These are phyloP conservation scores for Phaeosphaeriaceae sp. DNA, from an alignment of 2,329 filamentous ascomycete genomes.

Conservation along the genomic window DNA sequence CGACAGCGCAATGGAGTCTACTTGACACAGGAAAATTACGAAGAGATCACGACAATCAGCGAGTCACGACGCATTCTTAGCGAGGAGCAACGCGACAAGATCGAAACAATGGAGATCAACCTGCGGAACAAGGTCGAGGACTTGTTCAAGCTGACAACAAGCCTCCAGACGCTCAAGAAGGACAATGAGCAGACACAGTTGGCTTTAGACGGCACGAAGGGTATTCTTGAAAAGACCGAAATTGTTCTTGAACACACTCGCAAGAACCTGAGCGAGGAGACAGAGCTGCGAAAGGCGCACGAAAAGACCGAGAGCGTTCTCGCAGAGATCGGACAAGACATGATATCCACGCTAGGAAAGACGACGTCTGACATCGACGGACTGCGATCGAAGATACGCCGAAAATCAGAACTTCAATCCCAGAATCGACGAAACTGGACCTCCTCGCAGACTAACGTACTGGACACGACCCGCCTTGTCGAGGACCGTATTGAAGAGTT, in stretches of 20 bases:
- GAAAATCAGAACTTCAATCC: slow-evolving; percentile 82
- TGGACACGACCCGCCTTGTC: slow-evolving; percentile 76
- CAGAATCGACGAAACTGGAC: slow-evolving; percentile 82
- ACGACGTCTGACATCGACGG: slow-evolving; percentile 83
- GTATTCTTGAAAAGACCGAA: slow-evolving; percentile 86
- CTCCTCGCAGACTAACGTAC: slow-evolving; percentile 76
- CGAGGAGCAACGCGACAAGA: slow-evolving; percentile 90
- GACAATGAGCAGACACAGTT: slow-evolving; percentile 81
- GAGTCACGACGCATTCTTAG: slow-evolving; percentile 90
- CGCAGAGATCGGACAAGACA: slow-evolving; percentile 72
- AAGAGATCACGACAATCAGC: slow-evolving; percentile 89
- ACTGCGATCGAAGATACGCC: slow-evolving; percentile 83
- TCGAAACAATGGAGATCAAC: slow-evolving; percentile 90
- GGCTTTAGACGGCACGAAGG: slow-evolving; percentile 79
- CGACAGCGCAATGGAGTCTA: slow-evolving; percentile 95
- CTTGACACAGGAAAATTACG: slow-evolving; percentile 84
- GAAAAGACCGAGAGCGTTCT: slow-evolving; percentile 83
- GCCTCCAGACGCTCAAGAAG: slow-evolving; percentile 86
- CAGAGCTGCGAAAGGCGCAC: slow-evolving; percentile 79
- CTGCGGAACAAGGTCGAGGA: slow-evolving; percentile 94
- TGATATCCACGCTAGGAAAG: slow-evolving; percentile 78
- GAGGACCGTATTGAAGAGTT: slow-evolving; percentile 78
- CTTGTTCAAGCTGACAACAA: slow-evolving; percentile 83
- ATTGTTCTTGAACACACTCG: slow-evolving; percentile 79
- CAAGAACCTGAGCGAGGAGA: slow-evolving; percentile 80